Evolutionary conservation across 768 basidiomycete species (phyloP), one percentile per base, ranked within the genome.

Genomic region (Pulveroboletus sp.): DNA sequence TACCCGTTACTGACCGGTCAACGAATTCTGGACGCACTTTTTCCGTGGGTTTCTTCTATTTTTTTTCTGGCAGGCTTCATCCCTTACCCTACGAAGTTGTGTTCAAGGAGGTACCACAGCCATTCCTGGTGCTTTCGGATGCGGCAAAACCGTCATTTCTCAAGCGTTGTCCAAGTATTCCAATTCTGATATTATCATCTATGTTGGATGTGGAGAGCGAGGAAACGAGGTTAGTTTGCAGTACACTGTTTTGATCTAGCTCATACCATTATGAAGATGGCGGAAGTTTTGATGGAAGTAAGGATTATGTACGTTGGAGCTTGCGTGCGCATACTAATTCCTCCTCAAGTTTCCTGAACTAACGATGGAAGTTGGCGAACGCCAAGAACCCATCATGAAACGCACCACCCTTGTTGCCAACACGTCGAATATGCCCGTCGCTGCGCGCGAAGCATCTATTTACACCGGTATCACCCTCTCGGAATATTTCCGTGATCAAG

Each of bases 391-490:
- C 29, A 98, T 99, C 77, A 99, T 99, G 96, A 99, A 99, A 73
- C 94, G 96, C 51, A 99, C 96, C 0, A 92, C 94, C 13, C 83
- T 99, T 20, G 94, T 99, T 53, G 96, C 96, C 57, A 99, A 99
- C 69, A 99, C 96, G 3, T 99, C 96, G 42, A 98, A 98, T 75
- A 99, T 99, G 96, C 96, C 96, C 59, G 96, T 99, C 60, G 96
- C 96, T 37, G 96, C 96, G 37, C 91, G 96, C 57, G 96, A 99
- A 72, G 96, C 96, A 5, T 97, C 95, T 17, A 98, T 99, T 67
- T 99, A 99, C 73, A 99, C 96, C 45, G 96, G 96, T 60, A 98
- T 98, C 72, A 98, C 96, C 1, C 82, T 98, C 19, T 93, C 96
- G 22, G 96, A 99, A 65, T 98, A 98, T 74, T 98, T 96, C 88